Conservation (phyloP, 2,329 filamentous ascomycete species). For the Neophaeococcomyces aloes region DNA sequence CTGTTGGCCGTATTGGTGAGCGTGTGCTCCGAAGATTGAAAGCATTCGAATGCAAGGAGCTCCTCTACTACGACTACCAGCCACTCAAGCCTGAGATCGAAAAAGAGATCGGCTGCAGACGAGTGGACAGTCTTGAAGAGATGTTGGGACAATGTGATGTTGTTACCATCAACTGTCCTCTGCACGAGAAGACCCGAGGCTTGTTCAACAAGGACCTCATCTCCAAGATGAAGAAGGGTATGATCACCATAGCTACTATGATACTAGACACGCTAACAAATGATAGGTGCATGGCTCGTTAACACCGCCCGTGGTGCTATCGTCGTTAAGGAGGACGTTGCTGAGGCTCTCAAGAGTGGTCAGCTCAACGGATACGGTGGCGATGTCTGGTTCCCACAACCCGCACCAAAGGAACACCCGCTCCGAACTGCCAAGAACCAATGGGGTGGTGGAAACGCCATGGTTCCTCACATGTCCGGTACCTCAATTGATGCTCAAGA, state of each 20-base stretch:
- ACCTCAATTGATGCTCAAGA: constrained; percentile 97
- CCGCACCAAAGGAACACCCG: constrained; percentile 82
- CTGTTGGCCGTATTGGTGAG: constrained; percentile 94
- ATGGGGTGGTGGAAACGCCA: constrained; percentile 95
- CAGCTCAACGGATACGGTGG: constrained; percentile 49
- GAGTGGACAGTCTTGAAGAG: constrained; percentile 83
- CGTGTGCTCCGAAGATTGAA: constrained; percentile 92
- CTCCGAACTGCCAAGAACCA: constrained; percentile 89
- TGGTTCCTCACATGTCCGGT: constrained; percentile 98
- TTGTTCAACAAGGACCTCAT: constrained; percentile 99
- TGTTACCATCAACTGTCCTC: constrained; percentile 98
- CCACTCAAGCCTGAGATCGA: constrained; percentile 74
- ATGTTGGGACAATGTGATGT: constrained; percentile 90
- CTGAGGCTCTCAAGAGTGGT: constrained; percentile 79
- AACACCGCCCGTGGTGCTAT: constrained; percentile 99
- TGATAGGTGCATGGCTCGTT: constrained; percentile 76
- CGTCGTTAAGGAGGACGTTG: constrained; percentile 98
- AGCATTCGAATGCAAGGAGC: constrained; percentile 98
- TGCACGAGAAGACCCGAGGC: constrained; percentile 94
- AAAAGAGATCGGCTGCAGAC: constrained; percentile 88
- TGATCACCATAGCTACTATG: constrained; percentile 21
- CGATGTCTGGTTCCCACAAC: constrained; percentile 84
- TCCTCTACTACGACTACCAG: constrained; percentile 99
- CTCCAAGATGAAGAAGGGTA: constrained; percentile 96
- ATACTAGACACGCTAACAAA: constrained; percentile 6